Base-by-base conservation (phyloP, 2,329 filamentous ascomycete species). In the Metarhizium sp. region DNA sequence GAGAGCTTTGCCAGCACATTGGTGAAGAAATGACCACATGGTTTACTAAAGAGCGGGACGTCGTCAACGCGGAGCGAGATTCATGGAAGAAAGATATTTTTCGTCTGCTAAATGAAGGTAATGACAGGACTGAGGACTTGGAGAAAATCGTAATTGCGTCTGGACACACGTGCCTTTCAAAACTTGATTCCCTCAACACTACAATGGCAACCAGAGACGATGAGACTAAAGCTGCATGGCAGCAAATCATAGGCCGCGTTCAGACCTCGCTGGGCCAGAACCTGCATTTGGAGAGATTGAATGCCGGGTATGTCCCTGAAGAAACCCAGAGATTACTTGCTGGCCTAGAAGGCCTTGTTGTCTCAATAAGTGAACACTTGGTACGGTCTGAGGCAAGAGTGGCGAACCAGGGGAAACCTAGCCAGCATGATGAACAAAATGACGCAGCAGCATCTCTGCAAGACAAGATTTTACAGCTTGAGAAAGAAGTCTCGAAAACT, bases 251-350 rank as follows among this genome's bases (percentile, higher is more conserved):
- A 13, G 46, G 55, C 1, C 59, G 60, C 6, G 59, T 70, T 55
- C 59, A 53, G 25, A 43, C 42, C 5, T 52, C 55, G 8, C 55
- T 71, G 16, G 58, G 65, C 13, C 40, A 61, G 30, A 60, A 61
- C 1, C 58, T 70, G 45, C 54, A 57, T 8, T 53, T 59, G 46
- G 63, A 63, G 42, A 63, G 51, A 50, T 53, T 52, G 25, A 59
- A 56, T 18, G 61, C 60, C 6, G 60, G 64, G 8, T 42, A 55
- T 13, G 34, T 57, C 10, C 47, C 61, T 29, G 47, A 53, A 40
- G 57, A 59, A 30, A 56, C 34, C 20, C 60, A 61, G 36, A 29
- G 32, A 14, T 47, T 60, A 6, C 57, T 59, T 3, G 38, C 48
- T 25, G 52, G 51, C 14, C 34, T 68, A 8, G 57, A 64, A 34